phyloP scores from a whole-genome alignment of 2,329 filamentous ascomycete genomes.

The Aspergillus ochraceoroseus region DNA sequence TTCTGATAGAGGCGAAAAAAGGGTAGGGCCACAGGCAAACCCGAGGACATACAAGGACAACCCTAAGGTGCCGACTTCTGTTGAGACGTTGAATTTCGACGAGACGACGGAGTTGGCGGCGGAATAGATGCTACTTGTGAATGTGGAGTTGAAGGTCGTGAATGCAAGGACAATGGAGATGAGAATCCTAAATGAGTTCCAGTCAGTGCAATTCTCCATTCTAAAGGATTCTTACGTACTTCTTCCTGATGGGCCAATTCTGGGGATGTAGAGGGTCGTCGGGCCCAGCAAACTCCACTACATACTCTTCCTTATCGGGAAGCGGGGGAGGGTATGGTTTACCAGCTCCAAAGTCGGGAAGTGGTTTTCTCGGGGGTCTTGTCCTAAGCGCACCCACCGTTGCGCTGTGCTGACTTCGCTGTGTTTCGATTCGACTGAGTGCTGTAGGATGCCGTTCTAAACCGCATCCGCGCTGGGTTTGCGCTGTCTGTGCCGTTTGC shows the following conservation, averaged over 20 bases:
- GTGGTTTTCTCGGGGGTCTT: conserved; percentile 21
- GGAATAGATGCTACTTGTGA: conserved; percentile 64
- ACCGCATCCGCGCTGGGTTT: conserved; percentile 23
- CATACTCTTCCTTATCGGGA: conserved; percentile 51
- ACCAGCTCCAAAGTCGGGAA: conserved; percentile 33
- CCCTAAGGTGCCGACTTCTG: conserved; percentile 4
- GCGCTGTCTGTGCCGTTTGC: conserved; percentile 35
- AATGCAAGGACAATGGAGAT: conserved; percentile 38
- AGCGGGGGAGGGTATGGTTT: conserved; percentile 51
- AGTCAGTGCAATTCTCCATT: not conserved
- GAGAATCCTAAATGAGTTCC: conserved; percentile 18
- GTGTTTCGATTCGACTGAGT: conserved; percentile 40
- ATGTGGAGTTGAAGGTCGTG: conserved; percentile 52
- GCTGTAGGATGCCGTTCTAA: conserved; percentile 39
- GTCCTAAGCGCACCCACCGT: conserved; percentile 38
- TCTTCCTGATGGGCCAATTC: conserved; percentile 49
- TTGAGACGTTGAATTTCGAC: conserved; percentile 53
- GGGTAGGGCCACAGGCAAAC: conserved; percentile 1
- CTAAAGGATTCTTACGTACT: conserved; percentile 28
- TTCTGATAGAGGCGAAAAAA: conserved; percentile 50
- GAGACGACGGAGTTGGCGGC: conserved; percentile 58
- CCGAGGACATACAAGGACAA: conserved; percentile 3
- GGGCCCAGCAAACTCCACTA: conserved; percentile 51
- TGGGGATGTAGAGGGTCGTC: conserved; percentile 51
- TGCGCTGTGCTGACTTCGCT: conserved; percentile 40